phyloP scores from a whole-genome alignment of 495 filamentous ascomycete species.

The Apodospora peruviana region DNA sequence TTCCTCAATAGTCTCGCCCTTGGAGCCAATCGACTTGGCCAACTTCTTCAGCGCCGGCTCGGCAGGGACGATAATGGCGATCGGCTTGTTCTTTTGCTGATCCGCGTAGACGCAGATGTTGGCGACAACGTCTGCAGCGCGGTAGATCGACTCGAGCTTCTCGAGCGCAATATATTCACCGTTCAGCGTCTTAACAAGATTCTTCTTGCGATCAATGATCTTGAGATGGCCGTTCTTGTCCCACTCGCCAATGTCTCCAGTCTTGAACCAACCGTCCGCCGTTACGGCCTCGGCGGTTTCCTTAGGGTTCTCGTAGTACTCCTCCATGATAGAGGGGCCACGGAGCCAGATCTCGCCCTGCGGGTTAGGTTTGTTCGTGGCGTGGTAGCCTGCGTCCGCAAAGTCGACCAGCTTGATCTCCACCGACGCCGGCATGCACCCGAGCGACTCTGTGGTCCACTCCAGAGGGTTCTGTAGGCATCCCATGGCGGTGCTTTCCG shows the following conservation, averaged over 20 bases:
- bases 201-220: slow-evolving; percentile 98
- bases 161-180: slow-evolving; percentile 98
- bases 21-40: slow-evolving; percentile 63
- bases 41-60: slow-evolving; percentile 83
- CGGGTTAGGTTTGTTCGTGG: slow-evolving; percentile 78
- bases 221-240: slow-evolving; percentile 72
- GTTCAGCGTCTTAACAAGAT: slow-evolving; percentile 89
- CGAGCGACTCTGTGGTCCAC: slow-evolving; percentile 80
- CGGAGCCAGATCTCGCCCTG: slow-evolving; percentile 95
- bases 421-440: slow-evolving; percentile 72
- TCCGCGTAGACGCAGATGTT: slow-evolving; percentile 97
- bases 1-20: slow-evolving; percentile 66
- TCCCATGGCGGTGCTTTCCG: slow-evolving; percentile 93
- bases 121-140: slow-evolving; percentile 72
- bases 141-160: slow-evolving; percentile 96
- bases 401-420: slow-evolving; percentile 97
- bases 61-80: slow-evolving; percentile 90
- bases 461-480: slow-evolving; percentile 81
- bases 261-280: slow-evolving; percentile 90
- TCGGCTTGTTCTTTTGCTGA: slow-evolving; percentile 69
- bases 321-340: slow-evolving; percentile 63
- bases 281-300: slow-evolving; percentile 73
- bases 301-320: slow-evolving; percentile 77
- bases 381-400: slow-evolving; percentile 83
- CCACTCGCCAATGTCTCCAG: slow-evolving; percentile 91